Percentiles rank a stretch among this genome's conserved stretches.
These are phyloP conservation scores for Cylindrodendrum hubeiense DNA, from an alignment of 2,329 filamentous ascomycete genomes.

Conservation along the genomic window DNA sequence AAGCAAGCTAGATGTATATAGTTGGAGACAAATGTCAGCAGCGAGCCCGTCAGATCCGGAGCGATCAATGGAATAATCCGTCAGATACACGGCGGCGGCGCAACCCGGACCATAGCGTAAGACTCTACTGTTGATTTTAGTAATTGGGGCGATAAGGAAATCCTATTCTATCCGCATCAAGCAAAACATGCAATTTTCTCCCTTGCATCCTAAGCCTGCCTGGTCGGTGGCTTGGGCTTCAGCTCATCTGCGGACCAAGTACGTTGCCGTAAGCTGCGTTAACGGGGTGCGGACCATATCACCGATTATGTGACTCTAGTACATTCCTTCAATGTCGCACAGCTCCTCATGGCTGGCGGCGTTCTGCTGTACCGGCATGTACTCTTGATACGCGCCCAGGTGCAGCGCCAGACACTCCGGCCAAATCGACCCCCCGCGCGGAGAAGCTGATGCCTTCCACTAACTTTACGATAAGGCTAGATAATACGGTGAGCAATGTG, in stretches of 20 bases:
- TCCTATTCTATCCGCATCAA: conserved; percentile 10
- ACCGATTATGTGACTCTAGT: conserved; percentile 33
- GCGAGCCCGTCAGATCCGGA: not conserved
- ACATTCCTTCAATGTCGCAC: conserved; percentile 31
- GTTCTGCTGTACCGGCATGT: conserved; percentile 18
- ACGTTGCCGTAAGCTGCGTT: conserved; percentile 31
- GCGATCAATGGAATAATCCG: conserved; percentile 19
- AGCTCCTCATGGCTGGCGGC: conserved; percentile 26
- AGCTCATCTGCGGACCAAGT: conserved; percentile 17
- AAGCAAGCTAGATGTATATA: conserved; percentile 18
- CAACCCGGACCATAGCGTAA: conserved; percentile 36
- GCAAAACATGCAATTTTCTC: not conserved
- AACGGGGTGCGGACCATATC: conserved; percentile 11
- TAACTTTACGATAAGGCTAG: conserved; percentile 6
- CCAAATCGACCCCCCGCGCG: conserved; percentile 8
- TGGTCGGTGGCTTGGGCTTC: conserved; percentile 35
- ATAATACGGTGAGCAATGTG: not conserved
- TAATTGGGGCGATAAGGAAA: conserved; percentile 12
- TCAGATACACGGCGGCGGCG: conserved; percentile 27
- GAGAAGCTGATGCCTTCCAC: conserved; percentile 9
- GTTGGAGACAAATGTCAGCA: not conserved
- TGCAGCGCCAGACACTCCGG: conserved; percentile 15
- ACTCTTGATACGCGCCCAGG: conserved; percentile 22
- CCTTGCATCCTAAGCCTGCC: conserved; percentile 3
- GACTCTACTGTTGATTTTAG: conserved; percentile 26